Base-by-base conservation (phyloP, 495 filamentous ascomycete genomes). In the Hypoxylon fragiforme region DNA sequence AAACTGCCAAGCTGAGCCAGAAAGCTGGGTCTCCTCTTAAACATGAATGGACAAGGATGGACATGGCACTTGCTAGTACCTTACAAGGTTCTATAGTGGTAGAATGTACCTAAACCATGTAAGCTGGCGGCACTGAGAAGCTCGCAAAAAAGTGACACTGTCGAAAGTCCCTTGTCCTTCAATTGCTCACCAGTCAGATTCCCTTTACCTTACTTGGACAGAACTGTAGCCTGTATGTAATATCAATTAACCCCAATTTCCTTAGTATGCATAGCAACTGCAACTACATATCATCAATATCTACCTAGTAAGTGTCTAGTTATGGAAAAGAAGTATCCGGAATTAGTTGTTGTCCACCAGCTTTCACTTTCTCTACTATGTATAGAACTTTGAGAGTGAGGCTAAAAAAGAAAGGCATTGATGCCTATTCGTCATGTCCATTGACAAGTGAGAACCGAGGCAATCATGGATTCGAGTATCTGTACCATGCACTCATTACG, bases 1-100 rank as follows among this genome's bases (percentile, higher is more conserved):
- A 4, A 50, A 58, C 56, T 38, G 47, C 55, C 59, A 58, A 59
- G 63, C 58, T 58, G 50, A 54, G 58, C 43, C 54, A 66, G 39
- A 55, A 49, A 62, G 44, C 47, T 44, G 42, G 45, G 49, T 55
- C 54, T 50, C 37, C 19, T n/a, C 24, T 18, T 34, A 22, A 21
- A 14, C 31, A 28, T 9, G 9, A 28, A n/a, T 44, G 13, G 32
- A 49, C 45, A 49, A 30, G 45, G 45, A 31, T 49, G 14, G 12
- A 16, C 18, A 28, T n/a, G n/a, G n/a, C n/a, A n/a, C n/a, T n/a
- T n/a, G n/a, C n/a, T n/a, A n/a, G n/a, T n/a, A n/a, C n/a, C n/a
- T n/a, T n/a, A n/a, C n/a, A n/a, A n/a, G n/a, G n/a, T n/a, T n/a
- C n/a, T n/a, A n/a, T n/a, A n/a, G n/a, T n/a, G n/a, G n/a, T n/a